Conservation (phyloP, 208 protist species). For the Trypanosomatidae sp. region DNA sequence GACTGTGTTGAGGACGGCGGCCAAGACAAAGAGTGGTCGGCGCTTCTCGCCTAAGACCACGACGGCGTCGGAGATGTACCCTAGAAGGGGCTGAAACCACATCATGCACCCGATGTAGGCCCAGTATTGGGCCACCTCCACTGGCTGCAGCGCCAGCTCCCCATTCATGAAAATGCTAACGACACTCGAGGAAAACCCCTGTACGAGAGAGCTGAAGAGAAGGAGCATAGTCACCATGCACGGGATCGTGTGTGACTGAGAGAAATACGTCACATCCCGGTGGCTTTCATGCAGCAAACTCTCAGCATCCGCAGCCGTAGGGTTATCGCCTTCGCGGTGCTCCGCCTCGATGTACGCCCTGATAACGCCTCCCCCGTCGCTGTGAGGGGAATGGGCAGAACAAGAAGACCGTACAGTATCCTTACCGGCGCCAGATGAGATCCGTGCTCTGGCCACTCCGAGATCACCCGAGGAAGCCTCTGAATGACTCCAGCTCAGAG, state of each 20-base stretch:
- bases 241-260: conserved; percentile 20
- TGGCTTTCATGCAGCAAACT: background rate
- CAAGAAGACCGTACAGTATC: background rate
- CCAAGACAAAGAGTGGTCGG: conserved; percentile 39
- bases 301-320: background rate
- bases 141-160: conserved; percentile 26
- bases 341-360: background rate
- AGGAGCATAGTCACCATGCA: conserved; percentile 35
- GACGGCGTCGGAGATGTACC: conserved; percentile 38
- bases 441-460: background rate
- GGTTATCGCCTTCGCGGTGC: background rate
- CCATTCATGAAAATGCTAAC: conserved; percentile 41
- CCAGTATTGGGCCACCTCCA: conserved; percentile 42
- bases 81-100: conserved; percentile 35
- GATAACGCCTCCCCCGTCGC: background rate
- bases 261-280: background rate
- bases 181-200: conserved; percentile 31
- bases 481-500: background rate
- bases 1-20: conserved; percentile 21
- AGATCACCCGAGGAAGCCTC: background rate
- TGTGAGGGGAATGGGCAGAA: background rate
- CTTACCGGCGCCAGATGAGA: background rate
- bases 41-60: conserved; percentile 39
- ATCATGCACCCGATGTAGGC: conserved; percentile 36
- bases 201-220: conserved; percentile 27